Evolutionary conservation across 2,329 filamentous ascomycete species (phyloP), one percentile per base, ranked within the genome.

Genomic region (Fusarium compactum): DNA sequence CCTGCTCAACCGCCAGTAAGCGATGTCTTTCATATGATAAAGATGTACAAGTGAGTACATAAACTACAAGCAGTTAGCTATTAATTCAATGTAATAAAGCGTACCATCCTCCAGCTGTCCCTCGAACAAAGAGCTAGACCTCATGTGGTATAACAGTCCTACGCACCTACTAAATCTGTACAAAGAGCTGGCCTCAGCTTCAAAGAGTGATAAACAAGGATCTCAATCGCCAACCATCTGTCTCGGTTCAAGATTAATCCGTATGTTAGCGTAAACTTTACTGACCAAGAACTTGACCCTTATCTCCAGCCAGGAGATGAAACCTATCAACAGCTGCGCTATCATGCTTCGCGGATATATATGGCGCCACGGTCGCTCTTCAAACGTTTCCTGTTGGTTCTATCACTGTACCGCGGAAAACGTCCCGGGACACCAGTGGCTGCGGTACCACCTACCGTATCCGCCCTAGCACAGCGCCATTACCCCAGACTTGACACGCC

Each of bases 391-490:
- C 11, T 15, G 34, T 43, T 29, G 30, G 29, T 10, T 41, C 12
- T 25, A 12, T 25, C 30, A 15, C 5, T 15, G 3, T 12, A 24
- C 22, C 15, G n/a, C 24, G 34, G 50, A 43, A 29, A 43, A 11
- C 6, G 4, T 29, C 50, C 50, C 18, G 24, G n/a, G 7, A 25
- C 18, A 10, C 46, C 40, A 65, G 50, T 61, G 43, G 63, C 55
- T 61, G 24, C 15, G 56, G 20, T 22, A 51, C 10, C 62, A 65
- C 62, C 62, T 65, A 46, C 62, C 51, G 4, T 30, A 51, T 65
- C 24, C 24, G 46, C 16, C 25, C 32, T 65, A 51, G 60, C 25
- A 45, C 16, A 11, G 16, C 18, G 48, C 32, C 15, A 18, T 41
- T 58, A 29, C 41, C 52, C 62, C 27, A 38, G 47, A 45, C 32